These are phyloP conservation scores for Terfezia claveryi DNA, from an alignment of 495 filamentous ascomycete genomes.

Conservation along the genomic window DNA sequence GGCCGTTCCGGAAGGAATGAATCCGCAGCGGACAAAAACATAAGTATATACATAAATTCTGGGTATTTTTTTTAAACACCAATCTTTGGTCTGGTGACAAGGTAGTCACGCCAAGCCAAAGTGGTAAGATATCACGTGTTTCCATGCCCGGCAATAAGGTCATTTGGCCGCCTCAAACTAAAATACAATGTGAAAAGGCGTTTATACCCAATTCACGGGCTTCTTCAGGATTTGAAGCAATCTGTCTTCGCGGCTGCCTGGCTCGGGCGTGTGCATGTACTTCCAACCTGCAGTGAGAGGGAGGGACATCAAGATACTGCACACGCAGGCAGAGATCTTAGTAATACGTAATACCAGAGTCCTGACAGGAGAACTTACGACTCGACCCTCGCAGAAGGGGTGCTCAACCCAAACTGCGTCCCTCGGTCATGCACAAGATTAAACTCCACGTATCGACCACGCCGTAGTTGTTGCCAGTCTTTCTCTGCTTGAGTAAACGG, in stretches of 20 bases:
- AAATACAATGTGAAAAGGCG: too few relatives aligned
- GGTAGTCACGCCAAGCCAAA: too few relatives aligned
- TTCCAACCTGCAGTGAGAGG: constrained; percentile 82
- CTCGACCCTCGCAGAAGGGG: constrained; percentile 59
- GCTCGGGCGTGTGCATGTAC: constrained; percentile 68
- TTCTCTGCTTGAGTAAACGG: constrained; percentile 66
- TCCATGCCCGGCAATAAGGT: too few relatives aligned
- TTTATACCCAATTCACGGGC: constrained; percentile 63
- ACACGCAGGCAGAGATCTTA: neutral
- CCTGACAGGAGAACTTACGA: neutral
- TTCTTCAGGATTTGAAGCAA: constrained; percentile 41
- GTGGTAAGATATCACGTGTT: too few relatives aligned
- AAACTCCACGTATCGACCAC: constrained; percentile 87
- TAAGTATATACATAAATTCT: too few relatives aligned
- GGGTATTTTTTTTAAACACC: too few relatives aligned
- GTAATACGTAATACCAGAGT: neutral
- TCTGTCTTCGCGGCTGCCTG: constrained; percentile 48
- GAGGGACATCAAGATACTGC: constrained; percentile 86
- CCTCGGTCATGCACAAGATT: constrained; percentile 95
- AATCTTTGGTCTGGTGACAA: too few relatives aligned
- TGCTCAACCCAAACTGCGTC: constrained; percentile 83
- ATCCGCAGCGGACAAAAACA: too few relatives aligned
- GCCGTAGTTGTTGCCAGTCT: constrained; percentile 84
- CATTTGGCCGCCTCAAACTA: too few relatives aligned
- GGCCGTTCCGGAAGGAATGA: too few relatives aligned